Percentiles rank a stretch among this genome's conserved stretches.
These are phyloP conservation scores for sorghum (Sorghum bicolor) DNA, from an alignment of 176 grass and related monocot genomes.

Conservation along the genomic window DNA sequence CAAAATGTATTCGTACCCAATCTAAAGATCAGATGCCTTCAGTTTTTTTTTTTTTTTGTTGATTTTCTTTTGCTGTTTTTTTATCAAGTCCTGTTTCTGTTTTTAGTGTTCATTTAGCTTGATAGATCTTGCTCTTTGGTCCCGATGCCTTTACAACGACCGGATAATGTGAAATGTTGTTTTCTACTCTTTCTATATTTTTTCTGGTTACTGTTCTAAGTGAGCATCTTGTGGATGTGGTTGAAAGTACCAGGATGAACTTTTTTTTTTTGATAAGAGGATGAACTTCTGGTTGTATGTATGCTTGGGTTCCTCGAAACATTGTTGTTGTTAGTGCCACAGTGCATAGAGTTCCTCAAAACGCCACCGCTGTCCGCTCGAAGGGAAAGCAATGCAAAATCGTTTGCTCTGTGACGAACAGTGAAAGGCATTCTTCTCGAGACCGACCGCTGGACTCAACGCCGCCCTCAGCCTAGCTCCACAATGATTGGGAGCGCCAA, in stretches of 20 bases:
- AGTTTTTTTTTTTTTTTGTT: neutral
- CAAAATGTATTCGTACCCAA: neutral
- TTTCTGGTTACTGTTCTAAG: neutral
- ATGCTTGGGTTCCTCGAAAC: no score
- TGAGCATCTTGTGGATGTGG: neutral
- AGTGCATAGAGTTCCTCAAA: no score
- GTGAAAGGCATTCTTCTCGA: no score
- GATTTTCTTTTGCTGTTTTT: neutral
- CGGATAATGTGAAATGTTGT: neutral
- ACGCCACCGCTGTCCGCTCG: no score
- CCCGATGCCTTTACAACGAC: neutral
- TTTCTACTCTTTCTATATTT: neutral
- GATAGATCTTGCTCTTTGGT: neutral
- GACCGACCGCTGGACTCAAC: no score
- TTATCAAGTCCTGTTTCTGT: neutral
- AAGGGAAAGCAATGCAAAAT: neutral
- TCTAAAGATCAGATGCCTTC: neutral
- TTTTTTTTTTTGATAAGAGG: no score
- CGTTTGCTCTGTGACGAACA: neutral
- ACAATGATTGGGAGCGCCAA: conserved; percentile 26
- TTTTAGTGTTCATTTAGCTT: neutral
- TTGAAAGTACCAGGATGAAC: conserved; percentile 9
- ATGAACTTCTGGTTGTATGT: conserved; percentile 13
- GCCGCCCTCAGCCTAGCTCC: no score
- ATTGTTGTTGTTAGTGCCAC: no score